Evolutionary conservation across 1,139 yeast genomes (phyloP), one percentile per base, ranked within the genome.

Genomic region (Scheffersomyces cryptocercus): DNA sequence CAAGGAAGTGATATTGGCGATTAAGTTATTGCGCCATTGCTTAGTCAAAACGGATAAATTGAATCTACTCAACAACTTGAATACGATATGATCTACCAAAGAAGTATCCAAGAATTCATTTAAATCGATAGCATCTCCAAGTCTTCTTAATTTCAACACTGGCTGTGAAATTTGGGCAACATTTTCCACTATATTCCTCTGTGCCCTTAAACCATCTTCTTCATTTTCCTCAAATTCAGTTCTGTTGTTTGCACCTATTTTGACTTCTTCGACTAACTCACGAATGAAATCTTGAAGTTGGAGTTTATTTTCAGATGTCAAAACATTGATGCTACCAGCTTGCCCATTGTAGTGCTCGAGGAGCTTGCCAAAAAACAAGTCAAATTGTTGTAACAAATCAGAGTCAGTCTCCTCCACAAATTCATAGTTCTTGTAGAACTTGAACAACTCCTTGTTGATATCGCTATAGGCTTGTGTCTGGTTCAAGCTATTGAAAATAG

Each of bases 111-210:
- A 1, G 56, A 40, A 53, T 4, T 50, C 49, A 42, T 52, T 62
- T 16, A 60, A 46, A 37, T 64, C 59, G n/a, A 57, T 47, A 32
- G 44, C 55, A 29, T 63, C 62, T 1, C 71, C 73, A 6, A 71
- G 34, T 32, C 55, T 59, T 31, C 54, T 55, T 13, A 70, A 46
- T 41, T 71, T 71, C 28, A 44, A 33, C 3, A 68, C 35, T 2
- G 65, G 56, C 3, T 49, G 48, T 1, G 62, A 44, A 4, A 54
- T 43, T 10, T 49, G 53, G 5, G 51, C 48, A 11, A 63, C 35
- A 7, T 43, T 43, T 16, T 47, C 46, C 31, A 64, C 40, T 14
- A 58, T 40, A 8, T 46, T 42, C 32, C 49, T 57, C 38, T 65
- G 70, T 5, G 43, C 47, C 5, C 42, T 44, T 12, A 50, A 35